Base-by-base conservation (phyloP, 257 asterid genomes). In the Coffea canephora region DNA sequence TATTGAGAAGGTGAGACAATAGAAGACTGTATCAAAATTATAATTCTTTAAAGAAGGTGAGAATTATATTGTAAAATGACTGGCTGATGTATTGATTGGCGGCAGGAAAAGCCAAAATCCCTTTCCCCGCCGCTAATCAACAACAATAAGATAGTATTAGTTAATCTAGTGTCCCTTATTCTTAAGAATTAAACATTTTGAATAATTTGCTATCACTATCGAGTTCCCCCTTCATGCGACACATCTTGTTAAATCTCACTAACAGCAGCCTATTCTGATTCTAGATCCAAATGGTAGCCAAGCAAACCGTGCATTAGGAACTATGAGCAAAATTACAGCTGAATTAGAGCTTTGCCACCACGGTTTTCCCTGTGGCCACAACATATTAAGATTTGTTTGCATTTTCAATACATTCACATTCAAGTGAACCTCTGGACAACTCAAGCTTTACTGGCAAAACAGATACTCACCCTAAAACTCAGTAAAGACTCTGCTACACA, bases 361-460 rank as follows among this genome's bases (percentile, higher is more conserved):
- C 31, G 1, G 5, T 21, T 11, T 52, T 52, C 16, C 9, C 1
- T 21, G 66, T 27, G 27, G 66, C 59, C 77, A 74, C 10, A 55
- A 43, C 45, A 16, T 13, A 25, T 19, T 59, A 36, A 78, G 76
- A 5, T 45, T 69, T 16, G 9, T 69, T 34, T 43, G 34, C 52
- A 19, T 71, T 68, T 68, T n/a, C 43, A 31, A 36, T 34, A 25
- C 74, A 36, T 19, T 50, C 67, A 54, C 12, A 27, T 14, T 27
- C 59, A 54, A 74, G n/a, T 69, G 64, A 74, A 57, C 36, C 67
- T 69, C 55, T 76, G 62, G 68, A 59, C 41, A 46, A 68, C 11
- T 36, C 21, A 48, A 76, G 21, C 48, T 8, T 46, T 59, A 39
- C 41, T 62, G 23, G 8, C 43, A 48, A 72, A 65, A 70, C 59